These are phyloP conservation scores for Acanthamoeba sp. DNA, from an alignment of 208 protist genomes.

Conservation along the genomic window DNA sequence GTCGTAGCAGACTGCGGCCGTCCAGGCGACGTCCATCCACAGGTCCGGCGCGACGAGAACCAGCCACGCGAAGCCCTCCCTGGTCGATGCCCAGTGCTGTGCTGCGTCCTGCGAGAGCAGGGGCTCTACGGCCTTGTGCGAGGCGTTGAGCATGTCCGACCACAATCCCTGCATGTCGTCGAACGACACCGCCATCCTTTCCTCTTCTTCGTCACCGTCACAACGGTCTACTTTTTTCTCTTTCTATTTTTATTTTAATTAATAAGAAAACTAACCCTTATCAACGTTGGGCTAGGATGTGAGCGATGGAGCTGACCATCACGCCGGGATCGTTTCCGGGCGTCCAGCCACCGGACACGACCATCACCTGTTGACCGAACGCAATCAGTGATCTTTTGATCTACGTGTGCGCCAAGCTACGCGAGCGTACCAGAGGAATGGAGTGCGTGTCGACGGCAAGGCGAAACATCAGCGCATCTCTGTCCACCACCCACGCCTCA, in stretches of 20 bases:
- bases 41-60: constrained; percentile 8
- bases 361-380: constrained; percentile 15
- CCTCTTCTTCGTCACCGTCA: not conserved
- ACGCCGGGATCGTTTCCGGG: not conserved
- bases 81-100: not conserved
- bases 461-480: not conserved
- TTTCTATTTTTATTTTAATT: not conserved
- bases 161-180: not conserved
- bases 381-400: not conserved
- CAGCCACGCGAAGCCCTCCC: constrained; percentile 11
- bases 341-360: constrained; percentile 1
- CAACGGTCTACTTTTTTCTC: not conserved
- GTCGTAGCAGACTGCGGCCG: not conserved
- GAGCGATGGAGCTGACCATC: not conserved
- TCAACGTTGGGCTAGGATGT: not conserved
- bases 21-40: constrained; percentile 25
- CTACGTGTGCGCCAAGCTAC: not conserved
- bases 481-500: not conserved
- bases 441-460: constrained; percentile 8
- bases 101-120: not conserved
- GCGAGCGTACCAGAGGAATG: not conserved
- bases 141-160: not conserved
- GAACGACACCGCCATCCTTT: constrained; percentile 9
- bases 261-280: not conserved
- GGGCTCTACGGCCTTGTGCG: not conserved